Base-by-base conservation (phyloP, 345 rosid genomes). In the Dipteronia dyeriana region DNA sequence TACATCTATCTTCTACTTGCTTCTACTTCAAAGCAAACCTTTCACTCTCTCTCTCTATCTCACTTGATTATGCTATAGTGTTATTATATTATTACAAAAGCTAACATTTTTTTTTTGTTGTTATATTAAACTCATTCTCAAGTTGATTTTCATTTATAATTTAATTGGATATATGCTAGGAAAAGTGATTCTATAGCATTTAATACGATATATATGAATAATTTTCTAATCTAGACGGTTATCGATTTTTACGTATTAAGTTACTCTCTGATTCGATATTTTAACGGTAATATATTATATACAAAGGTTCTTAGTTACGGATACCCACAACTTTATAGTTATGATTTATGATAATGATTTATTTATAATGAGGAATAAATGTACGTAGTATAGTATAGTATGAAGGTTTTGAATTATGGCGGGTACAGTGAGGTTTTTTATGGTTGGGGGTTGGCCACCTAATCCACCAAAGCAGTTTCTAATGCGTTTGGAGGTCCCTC, bases 381-480 rank as follows among this genome's bases (percentile, higher is more conserved):
- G 34, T 0, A 31, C 4, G 6, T 34, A 34, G 38, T 34, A 49
- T 49, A 14, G 5, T 49, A 49, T 49, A n/a, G 13, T 9, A 19
- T 51, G 23, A 17, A 43, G 29, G 25, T 47, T 78, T 79, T 80
- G 86, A 84, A 77, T 77, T 75, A 14, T 75, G 82, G 88, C 85
- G 86, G 90, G 83, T 65, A 68, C 80, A 51, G 80, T 78, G 49
- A 49, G 76, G 43, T 43, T 49, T 41, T 71, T 12, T 26, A 56
- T 75, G 79, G 80, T 79, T 70, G 72, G 77, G 70, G 56, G 75
- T 84, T 60, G 87, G 84, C 79, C 82, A 82, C 84, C 86, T 71
- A 82, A 84, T 78, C 70, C 78, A 73, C 77, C 71, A 60, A 38
- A 72, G 16, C 31, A 34, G 38, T 4, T 34, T 34, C 38, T 34